These are phyloP conservation scores for Septoria petroselini DNA, from an alignment of 2,329 filamentous ascomycete genomes.

Conservation along the genomic window DNA sequence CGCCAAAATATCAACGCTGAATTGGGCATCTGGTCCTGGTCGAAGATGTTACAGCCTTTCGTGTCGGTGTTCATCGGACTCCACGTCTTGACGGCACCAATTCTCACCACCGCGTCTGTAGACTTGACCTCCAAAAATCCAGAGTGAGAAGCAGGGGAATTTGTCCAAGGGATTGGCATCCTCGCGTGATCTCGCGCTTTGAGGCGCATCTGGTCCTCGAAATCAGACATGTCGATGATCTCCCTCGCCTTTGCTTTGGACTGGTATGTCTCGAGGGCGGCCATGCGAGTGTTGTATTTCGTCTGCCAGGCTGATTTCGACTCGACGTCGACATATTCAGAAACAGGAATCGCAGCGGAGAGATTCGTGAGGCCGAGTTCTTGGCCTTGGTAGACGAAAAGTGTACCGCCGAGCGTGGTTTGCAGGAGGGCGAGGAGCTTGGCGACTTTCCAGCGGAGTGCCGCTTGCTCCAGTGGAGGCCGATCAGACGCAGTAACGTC, in stretches of 20 bases:
- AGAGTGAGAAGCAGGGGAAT: neutral
- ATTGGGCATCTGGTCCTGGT: conserved; percentile 8
- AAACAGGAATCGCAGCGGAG: conserved; percentile 56
- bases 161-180: conserved; percentile 34
- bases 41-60: conserved; percentile 20
- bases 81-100: conserved; percentile 24
- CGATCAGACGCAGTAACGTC: conserved; percentile 46
- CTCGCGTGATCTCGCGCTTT: conserved; percentile 67
- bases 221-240: conserved; percentile 39
- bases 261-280: neutral
- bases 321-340: conserved; percentile 65
- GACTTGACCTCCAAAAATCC: conserved; percentile 55
- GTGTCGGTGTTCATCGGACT: conserved; percentile 27
- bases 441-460: conserved; percentile 46
- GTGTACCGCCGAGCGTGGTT: conserved; percentile 57
- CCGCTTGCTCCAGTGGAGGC: neutral
- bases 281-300: neutral
- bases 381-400: conserved; percentile 65
- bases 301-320: conserved; percentile 26
- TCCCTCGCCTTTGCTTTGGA: neutral
- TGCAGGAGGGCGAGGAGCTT: conserved; percentile 60
- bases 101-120: conserved; percentile 37
- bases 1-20: conserved; percentile 26
- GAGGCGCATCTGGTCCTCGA: conserved; percentile 52
- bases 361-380: conserved; percentile 65